A percentile compares a stretch with the other conserved stretches of the same genome.
These are phyloP conservation scores for Paramecium sexaurelia DNA, from an alignment of 73 alveolate genomes.

Conservation along the genomic window DNA sequence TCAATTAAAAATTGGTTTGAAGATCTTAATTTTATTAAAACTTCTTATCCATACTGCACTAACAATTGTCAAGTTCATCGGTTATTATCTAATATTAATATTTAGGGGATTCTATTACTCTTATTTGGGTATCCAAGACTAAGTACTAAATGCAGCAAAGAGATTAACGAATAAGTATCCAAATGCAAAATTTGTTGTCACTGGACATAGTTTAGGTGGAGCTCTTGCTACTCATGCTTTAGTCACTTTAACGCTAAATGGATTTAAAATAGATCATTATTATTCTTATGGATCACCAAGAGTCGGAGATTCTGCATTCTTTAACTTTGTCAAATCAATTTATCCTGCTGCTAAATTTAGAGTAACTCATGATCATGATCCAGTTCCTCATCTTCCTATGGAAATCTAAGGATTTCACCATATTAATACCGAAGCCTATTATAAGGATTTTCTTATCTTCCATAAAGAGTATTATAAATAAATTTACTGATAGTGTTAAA, in stretches of 20 bases:
- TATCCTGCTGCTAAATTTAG: constrained; percentile 56
- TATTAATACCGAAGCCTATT: constrained; percentile 46
- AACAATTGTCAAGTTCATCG: constrained; percentile 54
- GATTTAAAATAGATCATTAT: constrained; percentile 16
- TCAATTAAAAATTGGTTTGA: constrained; percentile 63
- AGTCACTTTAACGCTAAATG: neutral
- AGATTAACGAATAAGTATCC: constrained; percentile 8
- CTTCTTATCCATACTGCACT: constrained; percentile 38
- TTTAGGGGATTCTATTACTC: constrained; percentile 53
- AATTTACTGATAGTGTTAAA: neutral
- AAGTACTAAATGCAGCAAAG: neutral
- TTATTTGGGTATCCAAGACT: neutral
- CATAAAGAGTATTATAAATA: neutral
- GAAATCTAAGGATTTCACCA: constrained; percentile 43
- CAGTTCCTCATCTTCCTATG: constrained; percentile 59
- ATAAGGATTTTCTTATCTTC: constrained; percentile 21
- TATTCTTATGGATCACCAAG: constrained; percentile 69
- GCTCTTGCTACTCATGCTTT: constrained; percentile 66
- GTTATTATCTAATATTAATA: neutral
- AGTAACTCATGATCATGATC: constrained; percentile 65
- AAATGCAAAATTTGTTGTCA: constrained; percentile 33
- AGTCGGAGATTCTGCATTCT: constrained; percentile 64
- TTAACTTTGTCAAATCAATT: neutral
- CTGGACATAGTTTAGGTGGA: constrained; percentile 71
- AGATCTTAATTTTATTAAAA: constrained; percentile 53